Evolutionary conservation across 2,329 filamentous ascomycete species (phyloP), one percentile per base, ranked within the genome.

Genomic region (Cytospora piceae): DNA sequence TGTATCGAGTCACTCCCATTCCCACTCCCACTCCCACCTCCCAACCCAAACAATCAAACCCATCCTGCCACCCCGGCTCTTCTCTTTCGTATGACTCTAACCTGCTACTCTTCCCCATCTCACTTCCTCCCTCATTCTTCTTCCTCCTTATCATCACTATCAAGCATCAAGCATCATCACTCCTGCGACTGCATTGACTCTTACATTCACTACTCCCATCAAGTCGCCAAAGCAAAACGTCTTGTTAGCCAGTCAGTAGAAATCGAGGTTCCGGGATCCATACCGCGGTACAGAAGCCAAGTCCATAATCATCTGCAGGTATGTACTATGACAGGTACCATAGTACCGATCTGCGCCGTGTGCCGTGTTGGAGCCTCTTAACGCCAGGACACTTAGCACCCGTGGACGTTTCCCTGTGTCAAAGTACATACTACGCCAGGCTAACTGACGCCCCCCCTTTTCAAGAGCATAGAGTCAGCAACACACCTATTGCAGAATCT

Each of bases 171-270:
- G 8, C 61, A 17, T n/a, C 31, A 9, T 31, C 29, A 39, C 9
- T 32, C 39, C 46, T 37, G 11, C 12, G 11, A 37, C 29, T 51
- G 53, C 49, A 29, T 55, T 31, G 7, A 39, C 53, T 67, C n/a
- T 58, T 46, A 51, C 49, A 34, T 56, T 14, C 32, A 52, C 32
- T 22, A 37, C 15, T 42, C 15, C 51, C 22, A 31, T 42, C 56
- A 61, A 68, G 31, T 65, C 54, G 39, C 34, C 61, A 60, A 64
- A 53, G 54, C 55, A 63, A 63, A 39, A 64, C 56, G 57, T 58
- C 54, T 61, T 74, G 71, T 72, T 72, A 74, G 72, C 74, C 73
- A 74, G 74, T 74, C 64, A 70, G 49, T 72, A 72, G 73, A 72
- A 66, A 69, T 73, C 71, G 69, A 71, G 71, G 69, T 66, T 70